Conservation (phyloP, 108 stramenopile species). For the Cyclotella distinguenda region DNA sequence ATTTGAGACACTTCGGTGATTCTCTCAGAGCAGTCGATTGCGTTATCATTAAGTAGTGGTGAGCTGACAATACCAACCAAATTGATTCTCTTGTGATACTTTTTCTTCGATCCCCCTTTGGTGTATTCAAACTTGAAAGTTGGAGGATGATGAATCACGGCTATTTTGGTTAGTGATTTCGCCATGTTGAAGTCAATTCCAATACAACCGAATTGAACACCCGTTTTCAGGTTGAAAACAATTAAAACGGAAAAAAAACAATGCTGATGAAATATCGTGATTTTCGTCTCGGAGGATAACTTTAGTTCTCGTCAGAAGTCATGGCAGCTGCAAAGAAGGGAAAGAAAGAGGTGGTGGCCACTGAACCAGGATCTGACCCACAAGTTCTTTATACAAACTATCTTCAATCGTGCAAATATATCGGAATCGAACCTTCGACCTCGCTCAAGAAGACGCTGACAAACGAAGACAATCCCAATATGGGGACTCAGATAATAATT, state of each 20-base stretch:
- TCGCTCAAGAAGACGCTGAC: slow-evolving; percentile 11
- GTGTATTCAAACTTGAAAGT: slow-evolving; percentile 39
- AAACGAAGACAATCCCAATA: slow-evolving; percentile 14
- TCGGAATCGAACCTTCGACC: slow-evolving; percentile 20
- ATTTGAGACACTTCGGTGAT: background rate
- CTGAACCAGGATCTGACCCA: slow-evolving; percentile 25
- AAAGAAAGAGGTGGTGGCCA: slow-evolving; percentile 11
- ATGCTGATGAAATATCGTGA: background rate
- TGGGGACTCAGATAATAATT: slow-evolving; percentile 43
- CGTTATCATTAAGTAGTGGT: background rate
- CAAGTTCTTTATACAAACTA: slow-evolving; percentile 27
- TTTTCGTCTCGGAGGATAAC: background rate
- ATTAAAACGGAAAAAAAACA: background rate
- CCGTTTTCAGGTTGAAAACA: background rate
- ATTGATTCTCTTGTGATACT: slow-evolving; percentile 26
- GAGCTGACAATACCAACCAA: slow-evolving; percentile 1
- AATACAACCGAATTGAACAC: background rate
- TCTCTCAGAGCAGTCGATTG: background rate
- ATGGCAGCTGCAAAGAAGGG: no score
- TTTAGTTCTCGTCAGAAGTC: no score
- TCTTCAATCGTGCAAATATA: slow-evolving; percentile 19
- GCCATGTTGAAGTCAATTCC: background rate
- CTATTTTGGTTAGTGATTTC: slow-evolving; percentile 19
- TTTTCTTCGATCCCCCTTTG: background rate
- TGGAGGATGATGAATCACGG: slow-evolving; percentile 26